Evolutionary conservation across 805 yeast species (phyloP), one percentile per base, ranked within the genome.

Genomic region (Ogataea allantospora): DNA sequence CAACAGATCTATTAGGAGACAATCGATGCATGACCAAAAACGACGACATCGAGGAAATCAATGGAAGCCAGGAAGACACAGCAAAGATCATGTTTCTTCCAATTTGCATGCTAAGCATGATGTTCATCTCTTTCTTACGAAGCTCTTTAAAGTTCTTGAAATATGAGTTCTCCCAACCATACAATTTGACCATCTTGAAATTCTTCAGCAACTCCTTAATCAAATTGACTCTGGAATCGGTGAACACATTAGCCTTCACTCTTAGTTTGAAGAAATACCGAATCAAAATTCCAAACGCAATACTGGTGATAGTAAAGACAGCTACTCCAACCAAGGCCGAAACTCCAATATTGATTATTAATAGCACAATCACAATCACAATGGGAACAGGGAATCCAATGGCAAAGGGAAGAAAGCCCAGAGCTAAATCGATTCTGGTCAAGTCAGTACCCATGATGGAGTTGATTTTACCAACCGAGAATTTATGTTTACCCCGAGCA

Each of bases 81-180:
- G 95, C 79, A 40, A 77, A 73, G 2, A 63, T 24, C 26, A 77
- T 51, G 47, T 73, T 83, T 55, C 88, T 76, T n/a, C 75, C 57
- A 19, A 75, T 64, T 51, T 84, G 89, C 68, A 86, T 71, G 31
- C 61, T 65, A 43, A 78, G 71, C 27, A 88, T 68, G 27, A 67
- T 59, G 3, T 53, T 48, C 71, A 83, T 78, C 62, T 88, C 96
- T n/a, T 63, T 54, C 1, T 55, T 50, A 61, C 97, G 77, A 10
- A 75, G 68, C 3, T 65, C 68, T 16, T 71, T 51, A 25, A 89
- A 71, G 36, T 70, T 69, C 7, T 70, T 58, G 42, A 71, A 69
- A 55, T 86, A 89, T 1, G 96, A 85, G 27, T 69, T 70, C 58
- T 89, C 97, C 96, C 96, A 89, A 5, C 93, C 82, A 58, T 88